Evolutionary conservation across 2,329 filamentous ascomycete genomes (phyloP).

Genomic region (Epichloe glyceriae): DNA sequence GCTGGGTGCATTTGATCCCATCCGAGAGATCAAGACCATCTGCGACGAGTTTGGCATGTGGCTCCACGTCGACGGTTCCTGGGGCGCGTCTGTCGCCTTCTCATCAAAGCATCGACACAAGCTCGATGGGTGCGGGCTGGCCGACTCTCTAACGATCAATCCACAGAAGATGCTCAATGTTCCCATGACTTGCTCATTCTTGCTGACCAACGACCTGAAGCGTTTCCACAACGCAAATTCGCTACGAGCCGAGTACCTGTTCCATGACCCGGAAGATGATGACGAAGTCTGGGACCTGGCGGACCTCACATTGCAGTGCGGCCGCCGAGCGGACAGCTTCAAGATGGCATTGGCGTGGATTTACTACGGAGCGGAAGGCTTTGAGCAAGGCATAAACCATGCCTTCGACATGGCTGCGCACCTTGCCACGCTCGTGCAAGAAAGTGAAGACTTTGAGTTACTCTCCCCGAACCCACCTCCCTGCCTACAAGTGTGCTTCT

Average conservation of each 20-base stretch:
- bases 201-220: slow-evolving; percentile 62
- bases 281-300: slow-evolving; percentile 73
- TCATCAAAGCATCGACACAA: slow-evolving; percentile 48
- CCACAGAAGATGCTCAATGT: slow-evolving; percentile 96
- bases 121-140: slow-evolving; percentile 56
- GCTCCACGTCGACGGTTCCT: slow-evolving; percentile 84
- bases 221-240: slow-evolving; percentile 75
- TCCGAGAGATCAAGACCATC: slow-evolving; percentile 53
- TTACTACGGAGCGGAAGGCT: slow-evolving; percentile 70
- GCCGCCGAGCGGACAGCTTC: slow-evolving; percentile 67
- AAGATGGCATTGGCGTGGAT: slow-evolving; percentile 83
- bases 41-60: slow-evolving; percentile 64
- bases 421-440: slow-evolving; percentile 45
- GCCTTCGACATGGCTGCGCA: slow-evolving; percentile 60
- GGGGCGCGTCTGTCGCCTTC: slow-evolving; percentile 79
- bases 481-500: slow-evolving; percentile 91
- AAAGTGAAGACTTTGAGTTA: slow-evolving; percentile 49
- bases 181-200: slow-evolving; percentile 79
- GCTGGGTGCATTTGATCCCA: slow-evolving; percentile 73
- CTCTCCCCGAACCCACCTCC: slow-evolving; percentile 66
- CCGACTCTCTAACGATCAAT: slow-evolving; percentile 74
- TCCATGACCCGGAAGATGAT: slow-evolving; percentile 43
- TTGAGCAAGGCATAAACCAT: slow-evolving; percentile 52
- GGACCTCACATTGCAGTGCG: slow-evolving; percentile 85
- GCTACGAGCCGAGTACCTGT: slow-evolving; percentile 73